Percentiles rank a stretch among this genome's conserved stretches.
Conservation (phyloP, 2,329 filamentous ascomycete genomes). For the Lasiodiplodia theobromae region DNA sequence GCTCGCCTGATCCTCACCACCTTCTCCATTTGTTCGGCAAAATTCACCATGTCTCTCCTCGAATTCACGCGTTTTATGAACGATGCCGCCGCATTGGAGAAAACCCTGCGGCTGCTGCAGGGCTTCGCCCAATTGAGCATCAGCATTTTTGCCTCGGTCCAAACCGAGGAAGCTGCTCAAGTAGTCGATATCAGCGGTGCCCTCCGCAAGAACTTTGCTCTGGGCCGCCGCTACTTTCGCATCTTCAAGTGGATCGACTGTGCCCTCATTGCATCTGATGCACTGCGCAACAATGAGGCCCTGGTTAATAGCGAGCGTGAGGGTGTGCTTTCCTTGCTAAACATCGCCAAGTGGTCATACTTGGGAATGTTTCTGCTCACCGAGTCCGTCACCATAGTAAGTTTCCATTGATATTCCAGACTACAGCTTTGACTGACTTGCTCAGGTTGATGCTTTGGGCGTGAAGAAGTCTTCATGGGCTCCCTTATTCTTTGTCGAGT, state of each 20-base stretch:
- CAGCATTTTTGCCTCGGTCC: slow-evolving; percentile 20
- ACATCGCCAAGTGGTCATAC: slow-evolving; percentile 23
- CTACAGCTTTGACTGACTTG: slow-evolving; percentile 7
- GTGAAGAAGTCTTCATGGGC: slow-evolving; percentile 25
- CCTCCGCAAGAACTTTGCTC: slow-evolving; percentile 28
- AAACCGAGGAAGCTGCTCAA: slow-evolving; percentile 7
- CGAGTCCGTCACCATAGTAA: slow-evolving; percentile 27
- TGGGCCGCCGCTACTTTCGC: slow-evolving; percentile 29
- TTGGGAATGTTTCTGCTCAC: slow-evolving; percentile 28
- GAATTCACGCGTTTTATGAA: slow-evolving; percentile 30
- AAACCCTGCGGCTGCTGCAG: slow-evolving; percentile 23
- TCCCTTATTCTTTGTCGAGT: slow-evolving; percentile 25
- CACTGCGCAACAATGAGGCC: slow-evolving; percentile 7
- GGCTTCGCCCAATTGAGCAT: slow-evolving; percentile 26
- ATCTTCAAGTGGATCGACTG: slow-evolving; percentile 30
- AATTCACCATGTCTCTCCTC: slow-evolving; percentile 24
- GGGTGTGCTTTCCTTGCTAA: slow-evolving; percentile 16
- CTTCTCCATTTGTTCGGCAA: not conserved
- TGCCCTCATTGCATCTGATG: slow-evolving; percentile 16
- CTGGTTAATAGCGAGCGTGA: slow-evolving; percentile 19
- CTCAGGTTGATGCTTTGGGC: slow-evolving; percentile 26
- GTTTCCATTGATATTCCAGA: not conserved
- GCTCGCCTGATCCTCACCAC: not conserved
- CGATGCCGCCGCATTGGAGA: slow-evolving; percentile 28
- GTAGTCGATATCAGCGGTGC: slow-evolving; percentile 19